Conservation (phyloP, 495 filamentous ascomycete genomes). For the Penicillium waksmanii region DNA sequence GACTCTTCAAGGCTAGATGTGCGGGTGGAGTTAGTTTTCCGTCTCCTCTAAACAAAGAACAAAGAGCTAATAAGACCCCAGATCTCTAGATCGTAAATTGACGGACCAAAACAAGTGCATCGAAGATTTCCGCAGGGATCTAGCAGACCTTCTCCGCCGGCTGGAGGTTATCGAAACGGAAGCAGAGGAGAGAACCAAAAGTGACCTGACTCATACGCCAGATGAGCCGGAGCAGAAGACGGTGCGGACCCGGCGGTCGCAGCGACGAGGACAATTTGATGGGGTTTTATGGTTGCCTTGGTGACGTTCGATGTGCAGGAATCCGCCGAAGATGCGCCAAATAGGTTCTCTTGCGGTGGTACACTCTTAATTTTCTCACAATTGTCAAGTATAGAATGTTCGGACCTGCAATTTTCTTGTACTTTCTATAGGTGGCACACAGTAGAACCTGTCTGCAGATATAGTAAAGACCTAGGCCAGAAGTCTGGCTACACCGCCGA, state of each 20-base stretch:
- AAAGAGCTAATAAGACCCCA: background rate
- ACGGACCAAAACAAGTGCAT: background rate
- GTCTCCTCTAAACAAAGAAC: background rate
- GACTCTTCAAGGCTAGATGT: background rate
- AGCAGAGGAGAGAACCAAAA: background rate
- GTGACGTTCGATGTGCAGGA: background rate
- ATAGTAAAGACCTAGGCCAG: background rate
- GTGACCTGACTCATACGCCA: background rate
- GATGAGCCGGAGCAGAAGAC: background rate
- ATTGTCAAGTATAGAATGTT: too few relatives aligned
- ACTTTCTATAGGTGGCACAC: too few relatives aligned
- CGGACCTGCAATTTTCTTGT: too few relatives aligned
- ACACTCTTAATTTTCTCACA: too few relatives aligned
- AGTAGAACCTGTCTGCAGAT: background rate
- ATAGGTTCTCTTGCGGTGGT: too few relatives aligned
- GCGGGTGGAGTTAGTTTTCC: background rate
- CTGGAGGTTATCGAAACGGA: background rate
- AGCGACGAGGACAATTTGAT: background rate
- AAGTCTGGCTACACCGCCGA: background rate
- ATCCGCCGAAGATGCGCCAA: background rate
- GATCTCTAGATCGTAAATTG: background rate
- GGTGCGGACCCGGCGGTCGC: background rate
- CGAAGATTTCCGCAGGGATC: background rate
- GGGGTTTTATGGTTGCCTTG: background rate
- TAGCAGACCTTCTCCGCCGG: background rate